These are phyloP conservation scores for Phytophthora sojae DNA, from an alignment of 352 stramenopile species.

Conservation along the genomic window DNA sequence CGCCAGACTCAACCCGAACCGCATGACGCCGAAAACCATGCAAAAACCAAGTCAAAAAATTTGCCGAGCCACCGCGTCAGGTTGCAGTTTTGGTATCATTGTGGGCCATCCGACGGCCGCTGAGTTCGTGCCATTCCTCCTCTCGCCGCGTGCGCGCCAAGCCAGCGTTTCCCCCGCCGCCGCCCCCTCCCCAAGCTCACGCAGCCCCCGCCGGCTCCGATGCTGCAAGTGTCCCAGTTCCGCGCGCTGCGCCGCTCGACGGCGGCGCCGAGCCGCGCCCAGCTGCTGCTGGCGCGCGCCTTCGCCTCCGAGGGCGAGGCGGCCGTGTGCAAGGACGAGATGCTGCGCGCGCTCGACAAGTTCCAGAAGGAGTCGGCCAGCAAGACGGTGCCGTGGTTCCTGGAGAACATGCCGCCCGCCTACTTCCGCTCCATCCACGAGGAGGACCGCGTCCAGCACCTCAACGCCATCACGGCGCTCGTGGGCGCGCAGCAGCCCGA, in stretches of 20 bases:
- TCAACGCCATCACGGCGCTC: slow-evolving; percentile 89
- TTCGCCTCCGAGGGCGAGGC: slow-evolving; percentile 39
- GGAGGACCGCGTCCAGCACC: slow-evolving; percentile 84
- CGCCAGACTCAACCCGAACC: slow-evolving; percentile 5
- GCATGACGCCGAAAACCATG: slow-evolving; percentile 8
- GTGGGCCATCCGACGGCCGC: too few species aligned
- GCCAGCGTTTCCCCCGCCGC: not conserved
- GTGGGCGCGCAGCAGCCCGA: slow-evolving; percentile 80
- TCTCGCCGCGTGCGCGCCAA: slow-evolving; percentile 16
- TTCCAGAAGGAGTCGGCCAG: slow-evolving; percentile 73
- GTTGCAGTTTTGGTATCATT: slow-evolving; percentile 12
- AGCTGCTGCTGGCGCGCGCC: slow-evolving; percentile 13
- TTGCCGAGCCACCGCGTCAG: not conserved
- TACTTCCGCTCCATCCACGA: slow-evolving; percentile 91
- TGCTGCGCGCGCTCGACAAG: slow-evolving; percentile 65
- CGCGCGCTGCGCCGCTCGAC: slow-evolving; percentile 19
- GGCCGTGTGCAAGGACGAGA: slow-evolving; percentile 46
- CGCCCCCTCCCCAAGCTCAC: not conserved
- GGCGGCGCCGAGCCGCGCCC: not conserved
- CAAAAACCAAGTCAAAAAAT: slow-evolving; percentile 14
- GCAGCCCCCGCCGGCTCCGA: slow-evolving; percentile 7
- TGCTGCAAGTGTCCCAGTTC: slow-evolving; percentile 34
- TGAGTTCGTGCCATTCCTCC: slow-evolving; percentile 14
- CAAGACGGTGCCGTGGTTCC: slow-evolving; percentile 89
- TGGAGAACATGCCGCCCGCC: slow-evolving; percentile 90